Evolutionary conservation across 2,329 filamentous ascomycete species (phyloP).

Genomic region (Xylariaceae sp.): DNA sequence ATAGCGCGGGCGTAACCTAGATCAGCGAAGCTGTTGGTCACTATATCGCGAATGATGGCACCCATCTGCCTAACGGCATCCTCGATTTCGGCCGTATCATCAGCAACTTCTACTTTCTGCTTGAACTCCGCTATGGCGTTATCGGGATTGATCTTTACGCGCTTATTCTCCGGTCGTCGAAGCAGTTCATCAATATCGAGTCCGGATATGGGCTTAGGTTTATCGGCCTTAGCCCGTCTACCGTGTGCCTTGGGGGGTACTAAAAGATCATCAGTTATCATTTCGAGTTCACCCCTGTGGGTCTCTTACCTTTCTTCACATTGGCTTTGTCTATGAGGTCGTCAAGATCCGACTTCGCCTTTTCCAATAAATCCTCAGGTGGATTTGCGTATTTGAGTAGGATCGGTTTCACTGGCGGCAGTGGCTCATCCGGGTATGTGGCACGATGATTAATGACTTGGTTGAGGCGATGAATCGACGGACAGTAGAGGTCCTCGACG

Average conservation of each 20-base stretch:
- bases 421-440: constrained; percentile 60
- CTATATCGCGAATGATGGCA: constrained; percentile 60
- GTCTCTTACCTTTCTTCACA: constrained; percentile 67
- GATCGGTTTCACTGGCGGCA: constrained; percentile 57
- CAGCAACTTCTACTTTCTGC: constrained; percentile 60
- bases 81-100: constrained; percentile 56
- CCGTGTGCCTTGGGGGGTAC: constrained; percentile 77
- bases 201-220: constrained; percentile 78
- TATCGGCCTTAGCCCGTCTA: constrained; percentile 56
- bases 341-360: constrained; percentile 53
- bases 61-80: constrained; percentile 71
- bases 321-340: constrained; percentile 64
- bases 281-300: constrained; percentile 16
- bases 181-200: constrained; percentile 81
- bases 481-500: constrained; percentile 78
- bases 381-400: constrained; percentile 70
- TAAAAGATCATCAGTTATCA: constrained; percentile 32
- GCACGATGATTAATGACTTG: constrained; percentile 81
- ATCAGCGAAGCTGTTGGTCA: constrained; percentile 70
- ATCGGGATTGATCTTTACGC: constrained; percentile 45
- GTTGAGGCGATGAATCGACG: constrained; percentile 81
- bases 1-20: constrained; percentile 66
- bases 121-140: constrained; percentile 92
- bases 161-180: constrained; percentile 30
- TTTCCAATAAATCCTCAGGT: constrained; percentile 59